Evolutionary conservation across 345 rosid species (phyloP).

Genomic region (Populus tremula): DNA sequence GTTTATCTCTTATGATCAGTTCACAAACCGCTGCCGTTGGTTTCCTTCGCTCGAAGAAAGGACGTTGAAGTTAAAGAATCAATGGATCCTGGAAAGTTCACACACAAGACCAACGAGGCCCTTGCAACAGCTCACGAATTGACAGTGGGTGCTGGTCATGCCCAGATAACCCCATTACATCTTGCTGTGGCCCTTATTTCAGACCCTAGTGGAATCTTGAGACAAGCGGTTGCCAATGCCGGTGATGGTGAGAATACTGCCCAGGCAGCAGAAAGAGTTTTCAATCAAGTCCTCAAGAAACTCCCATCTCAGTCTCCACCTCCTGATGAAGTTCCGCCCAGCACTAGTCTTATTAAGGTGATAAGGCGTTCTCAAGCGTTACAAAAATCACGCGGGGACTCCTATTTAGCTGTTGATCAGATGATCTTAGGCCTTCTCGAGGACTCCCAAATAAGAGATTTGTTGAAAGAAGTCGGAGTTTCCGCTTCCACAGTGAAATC

Average conservation of each 20-base stretch:
- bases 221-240: constrained; percentile 54
- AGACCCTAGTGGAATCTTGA: constrained; percentile 64
- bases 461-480: constrained; percentile 70
- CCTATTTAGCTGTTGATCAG: constrained; percentile 80
- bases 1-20: not conserved
- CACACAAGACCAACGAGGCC: constrained; percentile 85
- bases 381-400: constrained; percentile 60
- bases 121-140: constrained; percentile 65
- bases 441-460: constrained; percentile 74
- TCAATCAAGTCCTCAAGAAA: constrained; percentile 67
- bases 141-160: constrained; percentile 63
- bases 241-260: constrained; percentile 63
- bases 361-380: constrained; percentile 73
- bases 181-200: constrained; percentile 65
- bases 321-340: constrained; percentile 69
- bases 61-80: not conserved
- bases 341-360: constrained; percentile 63
- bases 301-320: constrained; percentile 81
- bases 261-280: constrained; percentile 59
- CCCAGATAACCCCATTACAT: constrained; percentile 84
- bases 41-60: not conserved
- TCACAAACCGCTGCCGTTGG: not conserved
- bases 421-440: constrained; percentile 72
- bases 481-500: constrained; percentile 50
- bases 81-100: constrained; percentile 89